Percentiles rank a stretch among this genome's conserved stretches.
Evolutionary conservation across 2,329 filamentous ascomycete genomes (phyloP).

Genomic region (Botrytis elliptica): DNA sequence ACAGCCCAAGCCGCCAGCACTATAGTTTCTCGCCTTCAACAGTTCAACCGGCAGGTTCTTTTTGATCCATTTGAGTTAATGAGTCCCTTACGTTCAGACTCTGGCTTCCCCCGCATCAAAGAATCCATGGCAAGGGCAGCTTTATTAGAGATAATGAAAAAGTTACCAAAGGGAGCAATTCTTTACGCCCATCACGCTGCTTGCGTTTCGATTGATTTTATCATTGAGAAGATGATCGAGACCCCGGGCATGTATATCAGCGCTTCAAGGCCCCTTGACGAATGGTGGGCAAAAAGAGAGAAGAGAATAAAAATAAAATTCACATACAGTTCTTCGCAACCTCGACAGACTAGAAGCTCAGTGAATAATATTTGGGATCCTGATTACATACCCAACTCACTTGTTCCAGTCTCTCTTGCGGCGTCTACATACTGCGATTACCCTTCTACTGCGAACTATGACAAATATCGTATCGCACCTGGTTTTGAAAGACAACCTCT

Average conservation of each 20-base stretch:
- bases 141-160: slow-evolving; percentile 77
- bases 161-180: slow-evolving; percentile 85
- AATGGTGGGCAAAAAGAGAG: slow-evolving; percentile 36
- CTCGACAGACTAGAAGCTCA: background rate
- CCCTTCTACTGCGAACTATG: background rate
- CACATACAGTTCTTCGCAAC: background rate
- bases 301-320: slow-evolving; percentile 1
- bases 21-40: slow-evolving; percentile 77
- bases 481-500: background rate
- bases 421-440: slow-evolving; percentile 39
- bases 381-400: slow-evolving; percentile 2
- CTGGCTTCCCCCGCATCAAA: slow-evolving; percentile 86
- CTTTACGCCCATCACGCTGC: slow-evolving; percentile 85
- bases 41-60: slow-evolving; percentile 63
- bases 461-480: background rate
- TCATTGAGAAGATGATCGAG: slow-evolving; percentile 68
- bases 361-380: slow-evolving; percentile 49
- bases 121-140: slow-evolving; percentile 75
- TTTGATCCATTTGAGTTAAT: slow-evolving; percentile 52
- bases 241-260: slow-evolving; percentile 70
- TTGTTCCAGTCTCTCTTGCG: slow-evolving; percentile 52
- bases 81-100: slow-evolving; percentile 67
- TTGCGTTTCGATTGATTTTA: slow-evolving; percentile 80
- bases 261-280: slow-evolving; percentile 54
- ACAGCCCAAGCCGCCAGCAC: slow-evolving; percentile 71